A percentile compares a stretch with the other conserved stretches of the same genome.
These are phyloP conservation scores for Monotropa hypopitys DNA, from an alignment of 179 eudicot species.

Conservation along the genomic window DNA sequence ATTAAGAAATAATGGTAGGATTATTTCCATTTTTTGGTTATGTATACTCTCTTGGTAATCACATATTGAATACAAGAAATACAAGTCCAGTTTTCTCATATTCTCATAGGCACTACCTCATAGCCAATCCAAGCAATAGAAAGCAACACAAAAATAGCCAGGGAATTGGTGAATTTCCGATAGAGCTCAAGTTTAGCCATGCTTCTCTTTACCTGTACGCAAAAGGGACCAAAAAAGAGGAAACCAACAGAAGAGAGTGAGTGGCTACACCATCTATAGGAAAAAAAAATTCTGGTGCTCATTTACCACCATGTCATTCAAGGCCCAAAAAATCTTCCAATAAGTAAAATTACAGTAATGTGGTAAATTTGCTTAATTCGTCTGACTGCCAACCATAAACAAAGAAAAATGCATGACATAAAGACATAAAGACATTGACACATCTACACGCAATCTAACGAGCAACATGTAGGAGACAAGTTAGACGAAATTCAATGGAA, in stretches of 20 bases:
- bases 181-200: slow-evolving; percentile 80
- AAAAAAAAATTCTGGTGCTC: neutral
- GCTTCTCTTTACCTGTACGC: slow-evolving; percentile 59
- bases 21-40: too few species aligned
- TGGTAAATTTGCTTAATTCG: neutral
- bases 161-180: slow-evolving; percentile 70
- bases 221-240: neutral
- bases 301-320: neutral
- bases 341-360: neutral
- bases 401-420: neutral
- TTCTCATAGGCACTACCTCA: slow-evolving; percentile 57
- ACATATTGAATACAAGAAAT: neutral
- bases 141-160: slow-evolving; percentile 73
- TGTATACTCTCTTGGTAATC: too few species aligned
- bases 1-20: too few species aligned
- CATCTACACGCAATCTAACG: neutral
- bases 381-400: neutral
- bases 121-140: slow-evolving; percentile 95
- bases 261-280: neutral
- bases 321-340: neutral
- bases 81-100: neutral
- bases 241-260: neutral
- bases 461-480: neutral
- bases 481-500: neutral
- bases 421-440: neutral